Base-by-base conservation (phyloP, 2,329 filamentous ascomycete species). In the Boeremia exigua region DNA sequence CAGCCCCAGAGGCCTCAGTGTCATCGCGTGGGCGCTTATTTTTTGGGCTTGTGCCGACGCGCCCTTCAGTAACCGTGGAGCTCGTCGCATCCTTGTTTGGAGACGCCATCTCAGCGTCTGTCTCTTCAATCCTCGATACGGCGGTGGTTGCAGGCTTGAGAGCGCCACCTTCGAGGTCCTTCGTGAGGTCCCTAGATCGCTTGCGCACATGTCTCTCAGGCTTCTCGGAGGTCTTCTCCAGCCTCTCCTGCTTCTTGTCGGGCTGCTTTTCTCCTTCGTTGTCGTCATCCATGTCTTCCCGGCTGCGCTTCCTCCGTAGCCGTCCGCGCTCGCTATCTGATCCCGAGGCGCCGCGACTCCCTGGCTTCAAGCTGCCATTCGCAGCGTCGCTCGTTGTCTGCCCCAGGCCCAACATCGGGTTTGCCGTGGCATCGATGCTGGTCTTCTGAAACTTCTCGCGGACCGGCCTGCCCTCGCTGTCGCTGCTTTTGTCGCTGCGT, bases 381-480 rank as follows among this genome's bases (percentile, higher is more conserved):
- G 62, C 48, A 37, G 48, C 63, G 17, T 67, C 66, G 17, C 61
- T 60, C 68, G 71, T 70, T 23, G 51, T 38, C 40, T 63, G 61
- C 37, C 68, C 65, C 10, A 61, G 54, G 32, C 36, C 45, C 34
- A 59, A 50, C 15, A 48, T 48, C 48, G 61, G 51, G 32, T 71
- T 62, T 14, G 65, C 61, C 15, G 59, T 58, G 39, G 62, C 75
- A 34, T 81, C 81, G 52, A 88, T 85, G n/a, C 82, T 80, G 3
- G 85, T 86, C 65, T 87, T 82, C 71, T 85, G 82, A 49, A 88
- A 75, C 72, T 86, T 84, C 69, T 87, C 82, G 54, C 85, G 78
- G 33, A 86, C 82, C 8, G 84, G 84, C 56, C 80, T 81, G 69
- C 87, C 84, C 57, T 81, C 80, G 55, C 75, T 76, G 37, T 81